Conservation (phyloP, 2,329 filamentous ascomycete genomes). For the Chalaropsis thielavioides region DNA sequence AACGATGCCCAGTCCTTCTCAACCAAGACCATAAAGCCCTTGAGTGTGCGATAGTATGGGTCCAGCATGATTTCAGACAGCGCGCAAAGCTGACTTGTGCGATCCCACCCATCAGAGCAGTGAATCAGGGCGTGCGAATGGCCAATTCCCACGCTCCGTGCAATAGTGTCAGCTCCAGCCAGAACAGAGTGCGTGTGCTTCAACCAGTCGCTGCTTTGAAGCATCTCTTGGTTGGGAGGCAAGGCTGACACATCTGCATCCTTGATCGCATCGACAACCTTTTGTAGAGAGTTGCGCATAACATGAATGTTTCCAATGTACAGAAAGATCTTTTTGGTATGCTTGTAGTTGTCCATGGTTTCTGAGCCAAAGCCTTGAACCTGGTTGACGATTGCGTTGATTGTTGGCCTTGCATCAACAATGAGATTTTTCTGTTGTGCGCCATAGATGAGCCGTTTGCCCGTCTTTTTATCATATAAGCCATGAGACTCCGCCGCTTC, state of each 20-base stretch:
- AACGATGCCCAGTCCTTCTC: conserved; percentile 98
- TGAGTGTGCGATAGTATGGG: conserved; percentile 84
- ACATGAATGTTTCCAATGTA: conserved; percentile 98
- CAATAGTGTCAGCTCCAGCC: conserved; percentile 71
- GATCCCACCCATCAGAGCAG: conserved; percentile 97
- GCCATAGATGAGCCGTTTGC: conserved; percentile 60
- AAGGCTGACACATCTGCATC: conserved; percentile 79
- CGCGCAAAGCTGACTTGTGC: conserved; percentile 86
- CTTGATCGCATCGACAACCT: conserved; percentile 75
- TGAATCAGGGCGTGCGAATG: conserved; percentile 94
- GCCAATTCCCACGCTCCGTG: conserved; percentile 74
- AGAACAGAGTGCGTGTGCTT: conserved; percentile 76
- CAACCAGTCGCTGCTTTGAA: conserved; percentile 78
- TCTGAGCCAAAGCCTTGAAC: conserved; percentile 86
- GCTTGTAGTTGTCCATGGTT: conserved; percentile 95
- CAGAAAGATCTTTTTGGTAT: conserved; percentile 78
- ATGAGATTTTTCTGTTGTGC: conserved; percentile 90
- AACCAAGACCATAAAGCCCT: conserved; percentile 85
- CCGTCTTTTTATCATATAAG: conserved; percentile 44
- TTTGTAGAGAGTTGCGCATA: conserved; percentile 82
- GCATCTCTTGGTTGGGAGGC: conserved; percentile 64
- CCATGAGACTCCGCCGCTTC: conserved; percentile 22
- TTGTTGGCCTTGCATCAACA: conserved; percentile 82
- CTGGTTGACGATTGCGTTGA: conserved; percentile 92
- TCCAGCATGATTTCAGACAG: conserved; percentile 87